Evolutionary conservation across 345 rosid species (phyloP), one percentile per base, ranked within the genome.

Genomic region (Salix caprea): DNA sequence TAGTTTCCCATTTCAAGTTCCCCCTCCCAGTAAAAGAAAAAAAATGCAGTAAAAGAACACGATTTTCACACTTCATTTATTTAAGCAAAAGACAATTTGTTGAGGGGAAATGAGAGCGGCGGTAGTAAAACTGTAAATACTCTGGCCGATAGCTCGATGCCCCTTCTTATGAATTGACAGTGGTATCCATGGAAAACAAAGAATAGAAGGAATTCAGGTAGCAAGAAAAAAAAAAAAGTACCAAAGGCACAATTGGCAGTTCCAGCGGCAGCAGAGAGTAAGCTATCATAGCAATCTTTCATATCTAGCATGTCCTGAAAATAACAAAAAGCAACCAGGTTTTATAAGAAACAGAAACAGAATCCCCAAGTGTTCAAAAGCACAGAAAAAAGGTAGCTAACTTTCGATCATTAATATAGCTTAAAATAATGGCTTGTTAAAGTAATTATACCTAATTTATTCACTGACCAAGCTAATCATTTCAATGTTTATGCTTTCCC

Each of bases 211-310:
- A 65, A 60, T 60, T 21, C 65, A 19, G 7, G 26, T 21, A 69
- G 26, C 11, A 19, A n/a, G 18, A 40, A 10, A 68, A 12, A 18
- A 37, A 7, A 67, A 23, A n/a, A 21, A 14, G 30, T 88, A 96
- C 99, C 99, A 73, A 84, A 96, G 61, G 97, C 97, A 74, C 97
- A 89, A 79, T 96, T 96, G n/a, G 98, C 98, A 1, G 93, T 89
- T 16, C 89, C 97, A 19, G 98, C 96, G 79, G 99, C 98, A 2
- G 98, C 97, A 67, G 98, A 84, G 78, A 96, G 96, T 73, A 96
- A 88, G 84, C 97, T 92, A 82, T 96, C 99, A 28, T 92, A 96
- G 84, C 99, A 92, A 66, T 89, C 84, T 87, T 88, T 87, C 96
- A 96, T 92, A 64, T 88, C 90, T 73, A 86, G 90, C 98, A 96